Evolutionary conservation across 1,139 yeast genomes (phyloP).

Genomic region (Yamadazyma atmosphaerica): DNA sequence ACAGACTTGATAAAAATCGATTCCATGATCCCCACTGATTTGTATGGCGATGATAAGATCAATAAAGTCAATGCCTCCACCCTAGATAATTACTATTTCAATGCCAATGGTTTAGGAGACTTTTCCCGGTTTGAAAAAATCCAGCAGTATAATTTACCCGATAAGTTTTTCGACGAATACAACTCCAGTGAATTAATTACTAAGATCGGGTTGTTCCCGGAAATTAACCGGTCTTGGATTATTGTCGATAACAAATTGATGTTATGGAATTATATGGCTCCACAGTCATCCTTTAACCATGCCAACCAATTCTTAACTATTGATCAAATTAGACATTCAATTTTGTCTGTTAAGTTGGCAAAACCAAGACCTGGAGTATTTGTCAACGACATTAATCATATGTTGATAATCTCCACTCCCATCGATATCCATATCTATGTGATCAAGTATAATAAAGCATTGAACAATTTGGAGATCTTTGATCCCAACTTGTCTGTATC

Average conservation of each 20-base stretch:
- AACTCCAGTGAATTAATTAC: conserved; percentile 67
- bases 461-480: conserved; percentile 65
- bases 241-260: conserved; percentile 79
- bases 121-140: conserved; percentile 80
- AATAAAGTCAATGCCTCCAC: conserved; percentile 37
- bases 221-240: conserved; percentile 84
- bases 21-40: conserved; percentile 46
- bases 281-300: conserved; percentile 49
- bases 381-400: conserved; percentile 69
- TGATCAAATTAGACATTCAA: conserved; percentile 80
- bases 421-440: conserved; percentile 78
- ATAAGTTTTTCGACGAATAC: conserved; percentile 75
- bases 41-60: conserved; percentile 40
- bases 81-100: conserved; percentile 46
- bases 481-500: conserved; percentile 84
- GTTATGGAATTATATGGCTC: conserved; percentile 76
- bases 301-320: conserved; percentile 73
- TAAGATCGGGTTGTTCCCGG: conserved; percentile 83
- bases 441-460: conserved; percentile 52
- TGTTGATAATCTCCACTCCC: conserved; percentile 79
- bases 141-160: conserved; percentile 74
- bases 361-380: conserved; percentile 81
- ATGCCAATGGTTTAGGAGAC: conserved; percentile 39
- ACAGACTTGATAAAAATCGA: conserved; percentile 47
- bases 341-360: conserved; percentile 72